These are phyloP conservation scores for Blumeria graminis DNA, from an alignment of 2,329 filamentous ascomycete species.

Conservation along the genomic window DNA sequence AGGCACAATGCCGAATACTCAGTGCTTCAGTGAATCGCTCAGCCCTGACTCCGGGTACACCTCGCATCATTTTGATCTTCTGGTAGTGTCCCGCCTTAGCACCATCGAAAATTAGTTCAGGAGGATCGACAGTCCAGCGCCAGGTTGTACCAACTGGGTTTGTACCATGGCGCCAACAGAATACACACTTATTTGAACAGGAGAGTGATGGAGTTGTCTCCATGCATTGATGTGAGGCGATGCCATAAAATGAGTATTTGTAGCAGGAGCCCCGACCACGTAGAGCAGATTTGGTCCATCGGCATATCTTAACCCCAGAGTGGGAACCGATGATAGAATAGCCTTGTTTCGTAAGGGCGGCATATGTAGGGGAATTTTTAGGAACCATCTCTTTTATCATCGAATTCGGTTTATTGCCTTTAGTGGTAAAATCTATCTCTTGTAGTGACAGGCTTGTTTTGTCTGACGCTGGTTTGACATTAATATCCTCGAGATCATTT, in stretches of 20 bases:
- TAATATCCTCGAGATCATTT: slow-evolving; percentile 68
- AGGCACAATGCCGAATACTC: slow-evolving; percentile 76
- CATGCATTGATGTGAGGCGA: slow-evolving; percentile 93
- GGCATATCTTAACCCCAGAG: slow-evolving; percentile 90
- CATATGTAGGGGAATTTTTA: slow-evolving; percentile 66
- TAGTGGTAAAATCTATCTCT: slow-evolving; percentile 70
- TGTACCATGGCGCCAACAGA: slow-evolving; percentile 95
- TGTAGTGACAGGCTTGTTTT: slow-evolving; percentile 19
- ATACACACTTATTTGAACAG: slow-evolving; percentile 96
- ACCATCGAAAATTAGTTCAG: slow-evolving; percentile 69
- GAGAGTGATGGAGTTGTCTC: slow-evolving; percentile 88
- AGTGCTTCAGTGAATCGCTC: slow-evolving; percentile 86
- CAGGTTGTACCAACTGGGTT: slow-evolving; percentile 93
- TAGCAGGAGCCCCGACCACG: slow-evolving; percentile 89
- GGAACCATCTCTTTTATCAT: slow-evolving; percentile 78
- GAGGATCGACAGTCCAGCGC: slow-evolving; percentile 87
- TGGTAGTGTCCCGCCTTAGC: slow-evolving; percentile 85
- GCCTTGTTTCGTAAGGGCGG: slow-evolving; percentile 80
- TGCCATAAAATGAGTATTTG: slow-evolving; percentile 94
- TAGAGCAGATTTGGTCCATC: slow-evolving; percentile 93
- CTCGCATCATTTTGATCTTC: slow-evolving; percentile 93
- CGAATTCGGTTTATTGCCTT: slow-evolving; percentile 24
- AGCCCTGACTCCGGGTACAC: slow-evolving; percentile 74
- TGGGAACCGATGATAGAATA: slow-evolving; percentile 90
- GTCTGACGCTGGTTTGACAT: slow-evolving; percentile 25